Conservation (phyloP, 108 stramenopile species). For the Cafeteria roenbergensis region DNA sequence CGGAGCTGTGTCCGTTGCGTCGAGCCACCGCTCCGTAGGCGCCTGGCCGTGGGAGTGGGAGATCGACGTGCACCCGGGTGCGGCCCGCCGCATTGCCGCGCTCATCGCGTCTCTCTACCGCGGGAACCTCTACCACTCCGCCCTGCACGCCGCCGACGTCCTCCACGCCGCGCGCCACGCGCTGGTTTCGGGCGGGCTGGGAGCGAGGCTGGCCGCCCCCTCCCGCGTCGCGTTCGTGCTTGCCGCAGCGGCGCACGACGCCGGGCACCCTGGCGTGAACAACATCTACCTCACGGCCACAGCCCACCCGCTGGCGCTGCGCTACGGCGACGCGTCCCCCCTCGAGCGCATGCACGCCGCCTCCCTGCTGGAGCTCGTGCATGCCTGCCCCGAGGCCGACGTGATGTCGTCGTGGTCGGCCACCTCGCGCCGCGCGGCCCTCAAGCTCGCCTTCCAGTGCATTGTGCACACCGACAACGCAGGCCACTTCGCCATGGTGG, state of each 20-base stretch:
- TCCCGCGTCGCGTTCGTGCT: background rate
- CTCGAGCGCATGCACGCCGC: constrained; percentile 27
- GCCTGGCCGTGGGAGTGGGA: too few relatives aligned
- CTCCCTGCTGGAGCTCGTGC: constrained; percentile 23
- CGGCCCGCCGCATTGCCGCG: too few relatives aligned
- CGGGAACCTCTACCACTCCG: constrained; percentile 13
- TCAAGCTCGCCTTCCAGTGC: background rate
- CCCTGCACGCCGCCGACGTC: constrained; percentile 13
- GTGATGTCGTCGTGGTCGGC: background rate
- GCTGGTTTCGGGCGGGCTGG: background rate
- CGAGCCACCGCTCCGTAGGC: too few relatives aligned
- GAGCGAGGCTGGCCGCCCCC: constrained; percentile 1
- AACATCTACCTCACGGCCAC: constrained; percentile 23
- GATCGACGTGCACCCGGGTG: too few relatives aligned
- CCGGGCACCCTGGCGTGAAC: constrained; percentile 25
- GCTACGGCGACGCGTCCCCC: constrained; percentile 21
- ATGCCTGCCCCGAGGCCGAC: constrained; percentile 10
- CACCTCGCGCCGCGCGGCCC: background rate
- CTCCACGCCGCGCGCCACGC: background rate
- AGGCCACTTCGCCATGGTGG: constrained; percentile 1
- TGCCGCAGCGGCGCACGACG: constrained; percentile 26
- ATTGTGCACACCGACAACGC: constrained; percentile 13
- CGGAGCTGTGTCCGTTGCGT: too few relatives aligned
- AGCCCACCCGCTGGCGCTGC: constrained; percentile 17
- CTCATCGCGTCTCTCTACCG: constrained; percentile 8